These are phyloP conservation scores for Mycena capillaripes DNA, from an alignment of 768 basidiomycete species.

Conservation along the genomic window DNA sequence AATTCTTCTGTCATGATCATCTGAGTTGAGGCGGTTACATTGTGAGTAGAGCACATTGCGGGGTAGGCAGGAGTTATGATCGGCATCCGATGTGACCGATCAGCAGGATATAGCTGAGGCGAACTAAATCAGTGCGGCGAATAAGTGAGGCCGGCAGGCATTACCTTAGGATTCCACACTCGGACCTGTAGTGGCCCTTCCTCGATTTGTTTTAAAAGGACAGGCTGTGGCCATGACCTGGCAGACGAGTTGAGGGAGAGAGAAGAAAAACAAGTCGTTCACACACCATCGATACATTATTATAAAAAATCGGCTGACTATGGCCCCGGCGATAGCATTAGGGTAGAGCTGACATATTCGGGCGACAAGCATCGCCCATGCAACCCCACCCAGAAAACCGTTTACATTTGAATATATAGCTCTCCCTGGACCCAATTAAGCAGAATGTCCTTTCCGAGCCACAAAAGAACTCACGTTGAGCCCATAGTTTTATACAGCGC, in stretches of 20 bases:
- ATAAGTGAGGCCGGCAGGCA: neutral
- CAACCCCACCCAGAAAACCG: constrained; percentile 97
- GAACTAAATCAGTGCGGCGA: constrained; percentile 12
- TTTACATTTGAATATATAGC: constrained; percentile 99
- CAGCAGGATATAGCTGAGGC: constrained; percentile 86
- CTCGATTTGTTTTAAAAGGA: constrained; percentile 97
- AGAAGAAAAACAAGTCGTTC: neutral
- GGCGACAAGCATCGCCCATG: constrained; percentile 99
- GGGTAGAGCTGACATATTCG: constrained; percentile 99
- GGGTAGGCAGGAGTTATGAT: constrained; percentile 99
- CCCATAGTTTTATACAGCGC: constrained; percentile 98
- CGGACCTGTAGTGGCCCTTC: constrained; percentile 93
- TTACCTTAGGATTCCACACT: constrained; percentile 97
- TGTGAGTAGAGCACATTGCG: constrained; percentile 99
- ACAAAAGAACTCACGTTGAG: constrained; percentile 76
- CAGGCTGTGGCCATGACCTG: constrained; percentile 99
- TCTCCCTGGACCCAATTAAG: constrained; percentile 67
- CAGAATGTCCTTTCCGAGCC: neutral
- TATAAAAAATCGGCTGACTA: constrained; percentile 98
- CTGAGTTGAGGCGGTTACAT: constrained; percentile 95
- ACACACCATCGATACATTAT: constrained; percentile 97
- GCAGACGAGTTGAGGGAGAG: constrained; percentile 20
- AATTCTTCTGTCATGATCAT: constrained; percentile 97
- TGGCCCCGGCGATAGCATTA: constrained; percentile 92
- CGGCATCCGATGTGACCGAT: constrained; percentile 97